Base-by-base conservation (phyloP, 2,329 filamentous ascomycete genomes). In the Xylariomycetidae sp. region DNA sequence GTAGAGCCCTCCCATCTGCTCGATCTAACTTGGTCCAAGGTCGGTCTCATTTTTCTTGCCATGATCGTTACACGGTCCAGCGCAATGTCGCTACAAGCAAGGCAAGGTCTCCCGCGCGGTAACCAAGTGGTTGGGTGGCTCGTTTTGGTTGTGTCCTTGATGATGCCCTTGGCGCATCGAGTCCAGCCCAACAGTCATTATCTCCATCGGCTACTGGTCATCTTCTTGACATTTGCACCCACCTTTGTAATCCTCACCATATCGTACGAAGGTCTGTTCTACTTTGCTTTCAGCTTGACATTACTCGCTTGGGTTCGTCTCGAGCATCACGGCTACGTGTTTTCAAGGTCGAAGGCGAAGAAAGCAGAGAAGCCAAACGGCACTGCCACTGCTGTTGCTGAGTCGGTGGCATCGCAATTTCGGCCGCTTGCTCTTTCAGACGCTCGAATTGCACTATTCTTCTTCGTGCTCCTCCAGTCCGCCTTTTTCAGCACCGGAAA, bases 401-500 rank as follows among this genome's bases (percentile, higher is more conserved):
- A 45, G 14, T 33, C 33, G 11, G 36, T 50, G 9, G 32, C 45
- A n/a, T 49, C 50, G 5, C 48, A 49, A 4, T 70, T 66, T 63
- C 82, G 90, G 26, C 70, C 84, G 1, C 72, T 97, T 30, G 80
- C 74, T 2, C 70, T 97, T 5, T 75, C 84, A n/a, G 92, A 98
- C 57, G 79, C 83, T 4, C 85, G 94, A 23, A 83, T 94, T 22
- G 84, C 88, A 2, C 74, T 98, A 6, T 97, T 97, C 69, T 96
- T 97, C 71, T 83, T 98, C 60, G 88, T 88, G 47, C 76, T 98
- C 25, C 74, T 98, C 5, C 92, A 98, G 61, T 90, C 89, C 3
- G 92, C 85, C 32, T 98, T 98, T 63, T 98, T 97, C 73, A 87
- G 82, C 63, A 97, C 90, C 0, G 92, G 92, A 44, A 98, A 98